phyloP scores from a whole-genome alignment of 257 asterid species.

The Echites panduratus region DNA sequence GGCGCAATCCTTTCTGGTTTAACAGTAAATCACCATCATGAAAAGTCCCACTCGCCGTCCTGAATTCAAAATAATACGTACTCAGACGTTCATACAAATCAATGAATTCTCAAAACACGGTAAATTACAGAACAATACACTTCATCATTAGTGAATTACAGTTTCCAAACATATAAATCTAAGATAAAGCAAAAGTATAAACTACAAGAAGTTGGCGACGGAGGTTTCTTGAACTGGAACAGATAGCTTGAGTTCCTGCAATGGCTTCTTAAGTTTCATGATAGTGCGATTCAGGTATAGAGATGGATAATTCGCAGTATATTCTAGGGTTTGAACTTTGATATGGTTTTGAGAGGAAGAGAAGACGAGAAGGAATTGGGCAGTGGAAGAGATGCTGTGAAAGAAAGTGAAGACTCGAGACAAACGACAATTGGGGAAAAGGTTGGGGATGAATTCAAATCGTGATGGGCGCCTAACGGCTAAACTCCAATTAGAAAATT shows the following conservation, averaged over 20 bases:
- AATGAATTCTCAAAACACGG: neutral
- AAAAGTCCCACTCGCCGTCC: conserved; percentile 97
- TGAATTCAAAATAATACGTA: conserved; percentile 23
- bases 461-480: conserved; percentile 18
- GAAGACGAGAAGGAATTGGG: neutral
- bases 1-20: conserved; percentile 77
- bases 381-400: neutral
- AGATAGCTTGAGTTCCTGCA: conserved; percentile 83
- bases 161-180: neutral
- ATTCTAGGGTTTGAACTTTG: conserved; percentile 6
- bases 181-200: neutral
- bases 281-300: neutral
- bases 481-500: neutral
- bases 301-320: neutral
- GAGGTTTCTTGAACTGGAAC: conserved; percentile 76
- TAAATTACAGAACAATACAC: neutral
- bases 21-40: conserved; percentile 83
- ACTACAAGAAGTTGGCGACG: conserved; percentile 69
- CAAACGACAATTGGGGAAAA: neutral
- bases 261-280: conserved; percentile 82
- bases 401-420: neutral
- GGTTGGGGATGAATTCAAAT: conserved; percentile 10
- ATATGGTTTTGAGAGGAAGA: neutral
- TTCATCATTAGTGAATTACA: neutral
- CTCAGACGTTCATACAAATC: conserved; percentile 6